phyloP scores from a whole-genome alignment of 2,329 filamentous ascomycete species.

The Aspergillus cejpii region DNA sequence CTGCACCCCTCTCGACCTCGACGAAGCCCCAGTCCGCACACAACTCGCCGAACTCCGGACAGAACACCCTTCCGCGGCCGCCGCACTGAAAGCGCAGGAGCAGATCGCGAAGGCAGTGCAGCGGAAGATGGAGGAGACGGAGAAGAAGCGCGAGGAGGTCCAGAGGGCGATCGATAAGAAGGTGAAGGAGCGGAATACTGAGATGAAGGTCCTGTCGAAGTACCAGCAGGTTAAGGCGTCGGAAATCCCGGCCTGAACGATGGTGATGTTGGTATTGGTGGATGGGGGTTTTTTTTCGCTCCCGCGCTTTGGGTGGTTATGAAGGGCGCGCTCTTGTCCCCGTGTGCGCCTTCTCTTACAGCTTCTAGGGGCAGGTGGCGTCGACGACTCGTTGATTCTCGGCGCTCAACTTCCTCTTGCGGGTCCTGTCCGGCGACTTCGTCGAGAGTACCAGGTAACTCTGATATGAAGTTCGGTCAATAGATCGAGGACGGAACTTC shows the following conservation, averaged over 20 bases:
- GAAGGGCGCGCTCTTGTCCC: background rate
- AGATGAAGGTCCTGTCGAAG: slow-evolving; percentile 39
- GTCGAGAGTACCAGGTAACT: no score
- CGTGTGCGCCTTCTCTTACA: no score
- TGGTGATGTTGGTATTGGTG: background rate
- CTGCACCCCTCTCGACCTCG: slow-evolving; percentile 30
- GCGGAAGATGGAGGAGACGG: slow-evolving; percentile 32
- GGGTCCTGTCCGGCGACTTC: no score
- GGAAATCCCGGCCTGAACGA: slow-evolving; percentile 24
- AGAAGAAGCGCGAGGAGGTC: slow-evolving; percentile 35
- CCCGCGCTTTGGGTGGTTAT: background rate
- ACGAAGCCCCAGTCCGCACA: slow-evolving; percentile 18
- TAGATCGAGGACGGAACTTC: no score
- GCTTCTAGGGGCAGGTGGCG: no score
- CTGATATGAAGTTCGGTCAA: no score
- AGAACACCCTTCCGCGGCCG: slow-evolving; percentile 32
- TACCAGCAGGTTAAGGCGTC: slow-evolving; percentile 36
- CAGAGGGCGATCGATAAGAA: slow-evolving; percentile 41
- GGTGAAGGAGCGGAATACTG: slow-evolving; percentile 38
- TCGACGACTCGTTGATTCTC: no score
- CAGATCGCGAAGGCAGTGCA: slow-evolving; percentile 34
- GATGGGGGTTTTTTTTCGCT: background rate
- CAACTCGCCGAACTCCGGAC: slow-evolving; percentile 33
- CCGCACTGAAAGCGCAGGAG: slow-evolving; percentile 35
- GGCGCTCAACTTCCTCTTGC: no score